Evolutionary conservation across 73 alveolate genomes (phyloP), one percentile per base, ranked within the genome.

Genomic region (Paramecium sonneborni): DNA sequence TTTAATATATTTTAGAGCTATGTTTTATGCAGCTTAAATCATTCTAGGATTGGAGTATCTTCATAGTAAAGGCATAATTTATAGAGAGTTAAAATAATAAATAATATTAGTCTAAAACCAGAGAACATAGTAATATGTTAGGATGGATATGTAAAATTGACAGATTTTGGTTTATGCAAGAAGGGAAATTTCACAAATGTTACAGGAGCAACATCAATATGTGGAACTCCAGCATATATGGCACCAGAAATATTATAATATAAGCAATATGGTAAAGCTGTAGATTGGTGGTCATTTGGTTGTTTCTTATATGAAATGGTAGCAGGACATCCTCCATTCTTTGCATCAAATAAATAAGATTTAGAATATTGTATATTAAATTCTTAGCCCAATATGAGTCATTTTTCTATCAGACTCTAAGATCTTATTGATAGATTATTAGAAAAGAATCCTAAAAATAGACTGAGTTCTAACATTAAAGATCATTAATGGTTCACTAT

Each of bases 181-280:
- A 92, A 95, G 38, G 93, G 84, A 62, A 20, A 94, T 69, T 79
- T 94, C 20, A 44, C 85, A 18, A 94, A 92, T 70, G 56, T 86
- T 24, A 43, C 55, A 3, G 87, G 92, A 15, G 95, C 98, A 11
- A 76, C 90, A 57, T 86, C 95, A 7, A 46, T 96, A 30, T 96
- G 99, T 88, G 99, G 99, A 70, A 96, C 99, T 11, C 97, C 98
- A 32, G 98, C 96, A 57, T 96, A 95, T 84, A 76, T 96, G 94
- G 98, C 99, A 14, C 99, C 99, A 14, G 99, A 96, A 94, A 91
- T 96, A 30, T 57, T 96, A 6, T 43, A 44, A 82, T 72, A 87
- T 68, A 86, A 96, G 79, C 95, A 96, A 15, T 92, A 96, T 94
- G 98, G 98, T 43, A 57, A 95, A 56, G 95, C 95, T 15, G 97